phyloP scores from a whole-genome alignment of 176 grass and related monocot species.

The Raddia guianensis region DNA sequence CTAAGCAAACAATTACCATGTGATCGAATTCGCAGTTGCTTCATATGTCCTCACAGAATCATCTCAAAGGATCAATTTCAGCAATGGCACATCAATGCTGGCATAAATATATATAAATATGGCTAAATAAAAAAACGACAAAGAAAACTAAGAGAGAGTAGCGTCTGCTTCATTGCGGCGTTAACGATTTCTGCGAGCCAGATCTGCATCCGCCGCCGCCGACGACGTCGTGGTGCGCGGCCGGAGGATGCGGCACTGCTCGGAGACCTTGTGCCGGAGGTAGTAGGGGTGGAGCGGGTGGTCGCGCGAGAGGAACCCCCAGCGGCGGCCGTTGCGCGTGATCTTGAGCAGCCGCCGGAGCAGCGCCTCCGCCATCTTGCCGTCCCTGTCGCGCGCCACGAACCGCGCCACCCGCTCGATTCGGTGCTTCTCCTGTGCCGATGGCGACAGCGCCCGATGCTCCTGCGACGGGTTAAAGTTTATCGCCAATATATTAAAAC shows the following conservation, averaged over 20 bases:
- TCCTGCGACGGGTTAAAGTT: conserved; percentile 7
- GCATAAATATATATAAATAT: background rate
- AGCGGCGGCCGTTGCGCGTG: conserved; percentile 66
- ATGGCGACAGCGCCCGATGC: conserved; percentile 33
- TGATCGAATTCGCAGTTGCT: background rate
- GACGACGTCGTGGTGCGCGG: conserved; percentile 24
- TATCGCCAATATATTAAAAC: too few species aligned
- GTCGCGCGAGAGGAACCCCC: conserved; percentile 69
- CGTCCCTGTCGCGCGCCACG: conserved; percentile 66
- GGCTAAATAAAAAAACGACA: background rate
- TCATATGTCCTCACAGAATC: background rate
- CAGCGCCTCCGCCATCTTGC: conserved; percentile 59
- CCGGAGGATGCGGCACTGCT: conserved; percentile 69
- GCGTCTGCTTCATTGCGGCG: background rate
- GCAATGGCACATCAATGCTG: background rate
- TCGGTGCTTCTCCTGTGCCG: conserved; percentile 64
- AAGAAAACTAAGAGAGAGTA: background rate
- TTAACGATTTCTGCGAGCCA: too few species aligned
- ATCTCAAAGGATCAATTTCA: background rate
- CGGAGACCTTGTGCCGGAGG: conserved; percentile 75
- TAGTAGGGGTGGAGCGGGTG: conserved; percentile 77
- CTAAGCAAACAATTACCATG: background rate
- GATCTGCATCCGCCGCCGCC: conserved; percentile 3
- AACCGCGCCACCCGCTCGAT: conserved; percentile 70
- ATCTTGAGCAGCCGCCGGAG: conserved; percentile 61